Conservation (phyloP, 305 asterid genomes). For the Coffea humblotiana region DNA sequence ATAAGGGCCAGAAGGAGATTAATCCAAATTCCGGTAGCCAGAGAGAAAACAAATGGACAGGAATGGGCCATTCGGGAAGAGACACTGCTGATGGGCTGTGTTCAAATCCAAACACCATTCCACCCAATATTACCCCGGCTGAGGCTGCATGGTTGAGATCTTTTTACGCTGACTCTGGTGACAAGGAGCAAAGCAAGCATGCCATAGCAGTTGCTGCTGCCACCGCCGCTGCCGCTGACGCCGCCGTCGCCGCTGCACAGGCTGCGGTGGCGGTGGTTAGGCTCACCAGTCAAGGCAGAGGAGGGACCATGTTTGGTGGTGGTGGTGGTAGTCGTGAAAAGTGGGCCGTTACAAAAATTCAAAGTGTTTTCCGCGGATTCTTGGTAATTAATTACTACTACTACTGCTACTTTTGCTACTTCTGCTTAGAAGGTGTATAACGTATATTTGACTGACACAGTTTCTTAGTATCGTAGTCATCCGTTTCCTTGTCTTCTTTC, state of each 20-base stretch:
- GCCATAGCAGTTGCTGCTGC: slow-evolving; percentile 93
- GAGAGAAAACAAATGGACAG: slow-evolving; percentile 16
- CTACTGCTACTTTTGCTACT: neutral
- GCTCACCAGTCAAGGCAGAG: slow-evolving; percentile 61
- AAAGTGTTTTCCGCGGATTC: slow-evolving; percentile 70
- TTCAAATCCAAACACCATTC: slow-evolving; percentile 60
- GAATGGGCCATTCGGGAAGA: slow-evolving; percentile 24
- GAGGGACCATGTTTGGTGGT: slow-evolving; percentile 27
- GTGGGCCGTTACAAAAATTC: slow-evolving; percentile 67
- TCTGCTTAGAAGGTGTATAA: neutral
- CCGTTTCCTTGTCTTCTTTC: neutral
- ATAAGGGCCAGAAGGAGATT: slow-evolving; percentile 28
- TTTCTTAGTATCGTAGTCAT: neutral
- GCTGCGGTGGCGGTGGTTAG: slow-evolving; percentile 78
- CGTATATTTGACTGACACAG: neutral
- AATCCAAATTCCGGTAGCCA: slow-evolving; percentile 22
- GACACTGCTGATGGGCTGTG: slow-evolving; percentile 34
- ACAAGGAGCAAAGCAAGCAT: slow-evolving; percentile 65
- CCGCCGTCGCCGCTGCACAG: slow-evolving; percentile 75
- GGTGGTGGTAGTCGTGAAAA: slow-evolving; percentile 45
- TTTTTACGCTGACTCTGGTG: slow-evolving; percentile 41
- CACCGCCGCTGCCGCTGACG: slow-evolving; percentile 82
- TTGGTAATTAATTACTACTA: slow-evolving; percentile 46
- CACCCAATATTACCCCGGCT: slow-evolving; percentile 74
- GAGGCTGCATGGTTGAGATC: slow-evolving; percentile 85